These are phyloP conservation scores for Diaporthe vexans DNA, from an alignment of 2,329 filamentous ascomycete species.

Conservation along the genomic window DNA sequence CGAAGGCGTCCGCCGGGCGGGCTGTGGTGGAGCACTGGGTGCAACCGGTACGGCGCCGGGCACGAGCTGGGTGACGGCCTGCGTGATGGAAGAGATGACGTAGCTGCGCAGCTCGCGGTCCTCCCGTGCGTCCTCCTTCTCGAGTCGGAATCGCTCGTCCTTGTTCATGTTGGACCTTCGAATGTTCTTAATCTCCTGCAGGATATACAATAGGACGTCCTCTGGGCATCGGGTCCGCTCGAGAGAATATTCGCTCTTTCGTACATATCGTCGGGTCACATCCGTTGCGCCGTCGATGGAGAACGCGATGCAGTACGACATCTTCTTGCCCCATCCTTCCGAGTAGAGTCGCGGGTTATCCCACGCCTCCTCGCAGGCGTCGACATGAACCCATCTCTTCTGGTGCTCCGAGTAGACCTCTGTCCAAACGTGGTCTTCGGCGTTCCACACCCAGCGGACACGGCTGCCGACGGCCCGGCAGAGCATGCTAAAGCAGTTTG, in stretches of 20 bases:
- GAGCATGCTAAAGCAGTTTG: conserved; percentile 98
- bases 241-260: conserved; percentile 79
- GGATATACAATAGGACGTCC: conserved; percentile 90
- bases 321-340: conserved; percentile 95
- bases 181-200: conserved; percentile 89
- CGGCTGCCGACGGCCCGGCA: conserved; percentile 92
- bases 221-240: conserved; percentile 86
- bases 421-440: conserved; percentile 97
- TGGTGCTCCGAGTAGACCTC: conserved; percentile 97
- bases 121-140: conserved; percentile 84
- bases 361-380: conserved; percentile 94
- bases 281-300: conserved; percentile 86
- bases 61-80: conserved; percentile 78
- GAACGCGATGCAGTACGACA: conserved; percentile 97
- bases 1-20: conserved; percentile 43
- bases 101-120: conserved; percentile 81
- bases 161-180: conserved; percentile 88
- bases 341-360: conserved; percentile 93
- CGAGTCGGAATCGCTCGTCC: conserved; percentile 83
- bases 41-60: conserved; percentile 56
- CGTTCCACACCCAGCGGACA: conserved; percentile 98
- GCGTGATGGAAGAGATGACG: conserved; percentile 80
- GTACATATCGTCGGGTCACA: conserved; percentile 77
- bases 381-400: conserved; percentile 95
- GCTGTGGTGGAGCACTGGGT: conserved; percentile 47